phyloP scores from a whole-genome alignment of 2,329 filamentous ascomycete genomes.

The Rhinocladiella similis region DNA sequence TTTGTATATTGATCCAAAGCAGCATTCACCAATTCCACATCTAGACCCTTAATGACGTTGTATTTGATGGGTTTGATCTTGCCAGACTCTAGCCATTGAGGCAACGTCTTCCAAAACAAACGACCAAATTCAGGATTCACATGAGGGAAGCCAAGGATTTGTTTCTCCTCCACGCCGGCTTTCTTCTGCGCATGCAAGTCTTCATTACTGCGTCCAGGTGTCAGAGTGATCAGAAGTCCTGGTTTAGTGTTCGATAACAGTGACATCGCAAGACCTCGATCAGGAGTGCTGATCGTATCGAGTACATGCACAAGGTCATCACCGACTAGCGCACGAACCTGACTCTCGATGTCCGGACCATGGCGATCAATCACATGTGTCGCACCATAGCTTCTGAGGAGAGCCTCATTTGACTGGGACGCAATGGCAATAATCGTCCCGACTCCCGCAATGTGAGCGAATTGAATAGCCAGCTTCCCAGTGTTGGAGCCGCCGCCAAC shows the following conservation, averaged over 20 bases:
- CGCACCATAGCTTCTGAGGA: slow-evolving; percentile 38
- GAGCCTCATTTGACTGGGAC: slow-evolving; percentile 20
- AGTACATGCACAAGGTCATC: slow-evolving; percentile 42
- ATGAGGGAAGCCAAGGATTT: slow-evolving; percentile 32
- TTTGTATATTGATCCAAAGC: slow-evolving; percentile 40
- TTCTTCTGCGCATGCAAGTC: slow-evolving; percentile 33
- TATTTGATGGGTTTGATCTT: slow-evolving; percentile 16
- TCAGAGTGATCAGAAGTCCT: slow-evolving; percentile 33
- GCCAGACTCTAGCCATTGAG: slow-evolving; percentile 34
- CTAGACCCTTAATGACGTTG: slow-evolving; percentile 34
- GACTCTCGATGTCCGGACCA: slow-evolving; percentile 31
- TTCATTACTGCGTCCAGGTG: slow-evolving; percentile 18
- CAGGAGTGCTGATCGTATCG: slow-evolving; percentile 36
- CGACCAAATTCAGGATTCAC: slow-evolving; percentile 30
- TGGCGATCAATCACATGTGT: slow-evolving; percentile 43
- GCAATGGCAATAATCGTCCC: slow-evolving; percentile 40
- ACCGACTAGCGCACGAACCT: slow-evolving; percentile 36
- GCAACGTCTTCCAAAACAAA: slow-evolving; percentile 36
- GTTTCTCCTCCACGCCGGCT: slow-evolving; percentile 34
- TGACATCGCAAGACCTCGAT: slow-evolving; percentile 32
- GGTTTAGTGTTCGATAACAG: slow-evolving; percentile 37
- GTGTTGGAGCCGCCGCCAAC: slow-evolving; percentile 28
- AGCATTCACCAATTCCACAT: slow-evolving; percentile 36
- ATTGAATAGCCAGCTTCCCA: slow-evolving; percentile 25
- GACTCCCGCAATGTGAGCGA: slow-evolving; percentile 32